phyloP scores from a whole-genome alignment of 2,329 filamentous ascomycete genomes.

The Claviceps sp. region DNA sequence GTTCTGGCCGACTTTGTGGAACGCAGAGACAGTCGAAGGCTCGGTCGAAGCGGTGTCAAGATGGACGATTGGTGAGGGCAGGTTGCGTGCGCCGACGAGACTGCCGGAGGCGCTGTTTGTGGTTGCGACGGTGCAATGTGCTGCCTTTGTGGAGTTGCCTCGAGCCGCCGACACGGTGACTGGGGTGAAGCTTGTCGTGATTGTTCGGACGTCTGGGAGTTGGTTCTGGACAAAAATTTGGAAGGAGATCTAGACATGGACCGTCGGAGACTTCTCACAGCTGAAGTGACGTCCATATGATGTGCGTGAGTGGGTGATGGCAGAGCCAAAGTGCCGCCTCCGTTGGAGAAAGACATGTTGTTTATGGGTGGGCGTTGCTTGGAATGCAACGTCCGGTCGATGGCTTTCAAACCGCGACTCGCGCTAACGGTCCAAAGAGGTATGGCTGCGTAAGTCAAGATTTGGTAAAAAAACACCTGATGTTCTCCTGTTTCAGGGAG shows the following conservation, averaged over 20 bases:
- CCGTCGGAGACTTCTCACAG: constrained; percentile 70
- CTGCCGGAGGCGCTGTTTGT: constrained; percentile 23
- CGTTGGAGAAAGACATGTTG: constrained; percentile 44
- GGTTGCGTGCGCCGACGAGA: constrained; percentile 15
- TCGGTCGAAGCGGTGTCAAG: constrained; percentile 52
- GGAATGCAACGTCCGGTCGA: constrained; percentile 15
- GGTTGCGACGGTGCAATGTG: constrained; percentile 18
- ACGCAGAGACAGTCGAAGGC: constrained; percentile 51
- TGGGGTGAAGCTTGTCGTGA: constrained; percentile 36
- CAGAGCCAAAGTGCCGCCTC: constrained; percentile 67
- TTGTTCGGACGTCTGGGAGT: constrained; percentile 32
- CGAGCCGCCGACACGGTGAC: constrained; percentile 35
- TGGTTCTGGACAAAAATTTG: constrained; percentile 53
- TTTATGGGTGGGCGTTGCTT: constrained; percentile 8
- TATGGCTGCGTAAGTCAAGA: constrained; percentile 12
- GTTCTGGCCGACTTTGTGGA: constrained; percentile 48
- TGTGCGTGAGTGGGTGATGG: constrained; percentile 75
- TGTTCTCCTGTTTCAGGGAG: neutral
- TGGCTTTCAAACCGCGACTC: constrained; percentile 11
- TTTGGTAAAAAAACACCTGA: constrained; percentile 1
- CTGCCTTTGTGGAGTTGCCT: constrained; percentile 23
- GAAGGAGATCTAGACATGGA: constrained; percentile 91
- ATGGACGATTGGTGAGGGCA: constrained; percentile 32
- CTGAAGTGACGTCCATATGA: constrained; percentile 69
- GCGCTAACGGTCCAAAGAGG: constrained; percentile 11